Evolutionary conservation across 129 eudicot genomes (phyloP).

Genomic region (Cynara cardunculus): DNA sequence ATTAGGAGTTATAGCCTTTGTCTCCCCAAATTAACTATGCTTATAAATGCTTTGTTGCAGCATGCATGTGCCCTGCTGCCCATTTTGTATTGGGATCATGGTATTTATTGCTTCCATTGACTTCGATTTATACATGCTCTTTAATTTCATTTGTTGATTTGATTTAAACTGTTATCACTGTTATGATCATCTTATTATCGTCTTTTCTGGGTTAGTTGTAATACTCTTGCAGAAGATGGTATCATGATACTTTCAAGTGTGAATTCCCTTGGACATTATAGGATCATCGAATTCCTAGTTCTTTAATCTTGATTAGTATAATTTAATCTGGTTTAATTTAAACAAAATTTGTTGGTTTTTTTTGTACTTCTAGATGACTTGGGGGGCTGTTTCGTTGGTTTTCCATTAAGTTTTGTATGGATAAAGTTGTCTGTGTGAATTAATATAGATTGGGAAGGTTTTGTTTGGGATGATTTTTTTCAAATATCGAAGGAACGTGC

Average conservation of each 20-base stretch:
- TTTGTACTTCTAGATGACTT: background rate
- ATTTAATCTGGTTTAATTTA: background rate
- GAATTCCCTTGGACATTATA: background rate
- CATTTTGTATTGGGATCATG: slow-evolving; percentile 26
- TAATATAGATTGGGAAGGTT: too few species aligned
- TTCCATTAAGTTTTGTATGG: too few species aligned
- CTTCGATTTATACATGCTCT: background rate
- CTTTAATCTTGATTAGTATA: background rate
- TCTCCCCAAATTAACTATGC: slow-evolving; percentile 41
- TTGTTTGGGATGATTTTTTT: too few species aligned
- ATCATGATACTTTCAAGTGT: background rate
- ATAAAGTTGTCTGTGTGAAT: too few species aligned
- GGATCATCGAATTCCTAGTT: background rate
- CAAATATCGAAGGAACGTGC: too few species aligned
- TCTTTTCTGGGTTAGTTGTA: background rate
- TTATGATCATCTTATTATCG: background rate
- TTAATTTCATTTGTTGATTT: background rate
- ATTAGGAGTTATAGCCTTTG: slow-evolving; percentile 38
- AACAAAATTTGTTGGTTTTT: background rate
- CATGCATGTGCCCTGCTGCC: slow-evolving; percentile 44
- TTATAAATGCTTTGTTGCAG: slow-evolving; percentile 36
- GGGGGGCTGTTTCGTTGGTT: too few species aligned
- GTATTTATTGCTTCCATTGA: slow-evolving; percentile 28
- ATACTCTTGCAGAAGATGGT: background rate
- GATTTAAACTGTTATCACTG: background rate